These are phyloP conservation scores for Guadua angustifolia DNA, from an alignment of 176 grass and related monocot genomes.

Conservation along the genomic window DNA sequence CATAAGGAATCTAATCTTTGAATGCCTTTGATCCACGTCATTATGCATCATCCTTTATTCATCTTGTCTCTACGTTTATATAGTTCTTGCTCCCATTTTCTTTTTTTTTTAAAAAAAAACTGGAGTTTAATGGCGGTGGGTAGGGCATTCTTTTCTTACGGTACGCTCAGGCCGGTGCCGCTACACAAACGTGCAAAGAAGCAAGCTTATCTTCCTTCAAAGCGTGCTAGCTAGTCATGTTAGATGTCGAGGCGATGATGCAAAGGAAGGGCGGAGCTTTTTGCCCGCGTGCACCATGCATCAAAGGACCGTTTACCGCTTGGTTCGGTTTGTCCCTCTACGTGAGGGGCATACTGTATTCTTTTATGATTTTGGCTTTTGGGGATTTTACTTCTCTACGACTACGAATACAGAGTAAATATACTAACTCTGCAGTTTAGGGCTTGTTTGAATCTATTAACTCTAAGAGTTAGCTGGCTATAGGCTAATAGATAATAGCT, in stretches of 20 bases:
- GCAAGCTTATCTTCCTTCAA: neutral
- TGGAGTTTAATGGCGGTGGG: slow-evolving; percentile 33
- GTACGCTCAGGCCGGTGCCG: slow-evolving; percentile 9
- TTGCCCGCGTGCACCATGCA: neutral
- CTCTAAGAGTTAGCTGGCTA: no score
- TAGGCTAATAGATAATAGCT: no score
- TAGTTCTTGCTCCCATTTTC: slow-evolving; percentile 28
- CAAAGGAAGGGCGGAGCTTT: neutral
- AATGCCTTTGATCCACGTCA: slow-evolving; percentile 55
- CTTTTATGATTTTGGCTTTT: neutral
- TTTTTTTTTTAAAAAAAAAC: neutral
- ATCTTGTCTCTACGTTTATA: slow-evolving; percentile 45
- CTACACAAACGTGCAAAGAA: neutral
- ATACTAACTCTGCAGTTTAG: no score
- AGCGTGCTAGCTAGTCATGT: neutral
- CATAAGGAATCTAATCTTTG: slow-evolving; percentile 51
- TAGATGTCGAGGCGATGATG: neutral
- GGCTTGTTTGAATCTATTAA: no score
- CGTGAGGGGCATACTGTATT: neutral
- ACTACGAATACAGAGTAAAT: neutral
- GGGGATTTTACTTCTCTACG: neutral
- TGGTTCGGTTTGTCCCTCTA: neutral
- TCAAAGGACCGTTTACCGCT: neutral
- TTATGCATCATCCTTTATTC: slow-evolving; percentile 51
- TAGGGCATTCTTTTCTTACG: slow-evolving; percentile 41